A percentile compares a stretch with the other conserved stretches of the same genome.
Evolutionary conservation across 768 basidiomycete species (phyloP).

Genomic region (Neoboletus brunneissimus): DNA sequence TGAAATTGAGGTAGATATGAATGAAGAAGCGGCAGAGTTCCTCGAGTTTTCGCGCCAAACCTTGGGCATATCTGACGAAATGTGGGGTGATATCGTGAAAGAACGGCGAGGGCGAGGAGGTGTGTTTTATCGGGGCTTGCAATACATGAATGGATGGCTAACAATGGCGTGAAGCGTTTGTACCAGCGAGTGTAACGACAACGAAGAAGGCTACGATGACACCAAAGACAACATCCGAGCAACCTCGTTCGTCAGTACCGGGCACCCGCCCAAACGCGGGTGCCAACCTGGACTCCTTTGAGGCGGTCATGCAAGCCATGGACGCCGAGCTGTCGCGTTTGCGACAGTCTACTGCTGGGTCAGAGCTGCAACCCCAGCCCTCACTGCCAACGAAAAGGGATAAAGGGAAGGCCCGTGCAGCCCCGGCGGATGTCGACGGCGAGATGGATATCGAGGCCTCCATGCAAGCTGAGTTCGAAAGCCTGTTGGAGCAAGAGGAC

Average conservation of each 20-base stretch:
- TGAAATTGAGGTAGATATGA: slow-evolving; percentile 88
- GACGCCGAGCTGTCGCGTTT: slow-evolving; percentile 71
- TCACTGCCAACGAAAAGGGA: slow-evolving; percentile 42
- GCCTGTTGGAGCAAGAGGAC: slow-evolving; percentile 51
- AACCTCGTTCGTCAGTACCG: slow-evolving; percentile 23
- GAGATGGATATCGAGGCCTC: slow-evolving; percentile 74
- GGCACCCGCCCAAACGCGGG: slow-evolving; percentile 49
- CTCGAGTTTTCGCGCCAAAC: slow-evolving; percentile 92
- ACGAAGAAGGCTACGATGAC: slow-evolving; percentile 1
- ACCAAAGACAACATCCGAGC: slow-evolving; percentile 10
- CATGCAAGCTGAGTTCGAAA: slow-evolving; percentile 86
- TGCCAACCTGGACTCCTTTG: slow-evolving; percentile 84
- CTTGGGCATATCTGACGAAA: slow-evolving; percentile 83
- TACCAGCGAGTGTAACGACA: slow-evolving; percentile 38
- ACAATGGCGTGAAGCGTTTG: slow-evolving; percentile 47
- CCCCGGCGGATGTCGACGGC: slow-evolving; percentile 40
- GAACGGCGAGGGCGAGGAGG: slow-evolving; percentile 82
- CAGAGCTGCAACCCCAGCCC: slow-evolving; percentile 14
- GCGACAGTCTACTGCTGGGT: slow-evolving; percentile 27
- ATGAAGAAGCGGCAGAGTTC: slow-evolving; percentile 91
- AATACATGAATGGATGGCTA: background rate
- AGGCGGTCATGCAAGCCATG: slow-evolving; percentile 95
- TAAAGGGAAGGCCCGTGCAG: slow-evolving; percentile 36
- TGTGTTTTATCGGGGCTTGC: slow-evolving; percentile 36
- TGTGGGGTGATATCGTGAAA: slow-evolving; percentile 83